Base-by-base conservation (phyloP, 768 basidiomycete species). In the Leccinellum luteum region DNA sequence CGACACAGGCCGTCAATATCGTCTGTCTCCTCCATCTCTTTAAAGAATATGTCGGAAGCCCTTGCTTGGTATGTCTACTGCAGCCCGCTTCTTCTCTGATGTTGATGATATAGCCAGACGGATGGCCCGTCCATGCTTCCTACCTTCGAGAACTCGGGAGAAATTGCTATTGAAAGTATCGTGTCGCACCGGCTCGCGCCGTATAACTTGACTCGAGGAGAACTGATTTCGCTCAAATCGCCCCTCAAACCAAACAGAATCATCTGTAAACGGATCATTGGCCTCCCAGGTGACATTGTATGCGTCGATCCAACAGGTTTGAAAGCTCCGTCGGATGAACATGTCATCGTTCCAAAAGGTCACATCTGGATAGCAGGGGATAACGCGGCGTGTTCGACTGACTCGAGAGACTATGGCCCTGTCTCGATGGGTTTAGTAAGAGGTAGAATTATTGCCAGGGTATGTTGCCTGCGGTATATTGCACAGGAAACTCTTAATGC, bases 281-380 rank as follows among this genome's bases (percentile, higher is more conserved):
- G 94, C 2, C 75, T 98, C 23, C 89, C 94, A 23, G 95, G 96
- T 4, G 96, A 98, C 72, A 75, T 86, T 34, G 70, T 98, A 30
- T 93, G 92, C 59, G 88, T 94, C 21, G 94, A 98, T 69, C 95
- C 95, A 19, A 87, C 87, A 4, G 89, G 88, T 4, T 61, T 72
- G 51, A 74, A 75, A 50, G 85, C 83, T 9, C 83, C 86, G 10
- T 84, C 85, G 12, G 79, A 78, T 15, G 89, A 89, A 59, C 90
- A 93, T 65, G 81, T 95, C 15, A 67, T 85, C 27, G 75, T 98
- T 10, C 96, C 96, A 1, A 82, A 81, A 64, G 92, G 94, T 3
- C 90, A 96, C 69, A 72, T 96, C 23, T 98, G 96, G 96, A 78
- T 96, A 30, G 82, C 78, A 51, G 97, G 96, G 23, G 96, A 99